Base-by-base conservation (phyloP, 768 basidiomycete genomes). In the Xerocomus potaroensis region DNA sequence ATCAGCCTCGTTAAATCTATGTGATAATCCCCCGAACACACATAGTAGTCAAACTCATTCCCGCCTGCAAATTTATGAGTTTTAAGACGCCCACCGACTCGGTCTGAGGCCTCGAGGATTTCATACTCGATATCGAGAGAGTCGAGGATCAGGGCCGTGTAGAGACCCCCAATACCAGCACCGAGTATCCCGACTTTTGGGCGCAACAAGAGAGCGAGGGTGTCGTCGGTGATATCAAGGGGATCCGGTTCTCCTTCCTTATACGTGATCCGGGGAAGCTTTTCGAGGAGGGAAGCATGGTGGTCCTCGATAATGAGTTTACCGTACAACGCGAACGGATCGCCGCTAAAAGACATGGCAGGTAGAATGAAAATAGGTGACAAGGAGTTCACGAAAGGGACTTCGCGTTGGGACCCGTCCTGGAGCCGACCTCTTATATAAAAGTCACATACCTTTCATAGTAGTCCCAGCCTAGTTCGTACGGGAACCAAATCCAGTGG, bases 91-190 rank as follows among this genome's bases (percentile, higher is more conserved):
- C 77, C 77, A 5, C 37, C 37, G 16, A 19, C 12, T 15, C 68
- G 70, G 11, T 61, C 53, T 0, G 60, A 61, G 3, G 69, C 73
- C 57, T 77, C 77, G 7, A 77, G 45, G 43, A 77, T 73, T 36
- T 73, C 67, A 53, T 72, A 78, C 4, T 60, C 55, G 54, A 76
- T 69, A 9, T 61, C 68, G 8, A 75, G 64, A 6, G 57, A 59
- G 29, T 77, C 66, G 12, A 79, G 66, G 3, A 77, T 72, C 55
- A 78, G 56, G 1, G 72, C 76, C 1, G 69, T 52, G 49, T 73
- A 74, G n/a, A 75, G 59, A 15, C 73, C 73, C 5, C 48, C 60
- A 26, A 53, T 43, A 1, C 60, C 60, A 43, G 56, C 58, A 1
- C 56, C 58, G 3, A 58, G 29, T 26, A 61, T 55, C 11, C 59